Percentiles rank a stretch among this genome's conserved stretches.
Evolutionary conservation across 1,139 yeast genomes (phyloP).

Genomic region (Yamadazyma mexicana): DNA sequence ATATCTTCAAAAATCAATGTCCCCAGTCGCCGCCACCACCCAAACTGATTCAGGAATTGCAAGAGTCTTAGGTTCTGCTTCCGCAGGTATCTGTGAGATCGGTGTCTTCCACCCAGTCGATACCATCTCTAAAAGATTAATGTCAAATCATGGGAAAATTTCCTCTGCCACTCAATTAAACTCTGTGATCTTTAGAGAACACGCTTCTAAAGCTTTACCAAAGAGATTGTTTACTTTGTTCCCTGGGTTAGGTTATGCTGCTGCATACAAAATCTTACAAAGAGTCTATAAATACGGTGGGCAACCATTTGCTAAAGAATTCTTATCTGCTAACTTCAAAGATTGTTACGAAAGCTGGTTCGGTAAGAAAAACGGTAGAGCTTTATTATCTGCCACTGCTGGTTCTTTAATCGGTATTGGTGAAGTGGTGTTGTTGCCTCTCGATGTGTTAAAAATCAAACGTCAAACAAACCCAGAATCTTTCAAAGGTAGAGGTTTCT

Average conservation of each 20-base stretch:
- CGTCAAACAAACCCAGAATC: conserved; percentile 99
- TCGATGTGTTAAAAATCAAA: conserved; percentile 94
- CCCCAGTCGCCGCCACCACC: conserved; percentile 46
- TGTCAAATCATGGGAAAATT: conserved; percentile 87
- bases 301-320: conserved; percentile 97
- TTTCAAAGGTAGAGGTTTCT: conserved; percentile 94
- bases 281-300: conserved; percentile 99
- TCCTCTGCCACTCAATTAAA: conserved; percentile 67
- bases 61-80: conserved; percentile 92
- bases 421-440: conserved; percentile 91
- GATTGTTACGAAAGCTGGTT: conserved; percentile 69
- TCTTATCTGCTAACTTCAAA: conserved; percentile 73
- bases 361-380: conserved; percentile 96
- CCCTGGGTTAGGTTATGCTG: conserved; percentile 99
- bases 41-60: conserved; percentile 86
- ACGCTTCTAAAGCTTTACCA: conserved; percentile 69
- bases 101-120: conserved; percentile 99
- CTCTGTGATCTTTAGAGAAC: conserved; percentile 81
- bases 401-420: conserved; percentile 98
- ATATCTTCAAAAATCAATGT: neutral
- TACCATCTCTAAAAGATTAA: conserved; percentile 94
- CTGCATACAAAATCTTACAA: conserved; percentile 93
- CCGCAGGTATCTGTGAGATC: conserved; percentile 96
- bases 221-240: conserved; percentile 79
- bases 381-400: conserved; percentile 93